These are phyloP conservation scores for Colletotrichum sp. DNA, from an alignment of 2,329 filamentous ascomycete genomes.

Conservation along the genomic window DNA sequence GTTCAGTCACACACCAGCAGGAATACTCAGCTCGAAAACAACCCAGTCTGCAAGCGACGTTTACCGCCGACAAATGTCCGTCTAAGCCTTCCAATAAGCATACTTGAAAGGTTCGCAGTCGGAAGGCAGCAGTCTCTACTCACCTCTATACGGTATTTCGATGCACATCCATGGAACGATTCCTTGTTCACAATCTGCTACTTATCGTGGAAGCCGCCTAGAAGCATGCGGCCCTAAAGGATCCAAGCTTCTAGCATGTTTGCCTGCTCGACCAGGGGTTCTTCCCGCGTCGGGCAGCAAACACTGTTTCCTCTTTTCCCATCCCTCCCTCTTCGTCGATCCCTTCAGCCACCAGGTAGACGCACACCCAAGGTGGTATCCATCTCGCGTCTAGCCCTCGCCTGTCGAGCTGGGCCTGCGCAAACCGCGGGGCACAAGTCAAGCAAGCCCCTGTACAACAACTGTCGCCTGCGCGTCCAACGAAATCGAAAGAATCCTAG, in stretches of 20 bases:
- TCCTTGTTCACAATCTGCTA: background rate
- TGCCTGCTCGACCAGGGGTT: background rate
- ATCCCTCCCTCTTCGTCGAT: background rate
- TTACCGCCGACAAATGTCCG: background rate
- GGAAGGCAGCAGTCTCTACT: background rate
- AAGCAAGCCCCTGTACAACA: background rate
- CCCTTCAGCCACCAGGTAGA: background rate
- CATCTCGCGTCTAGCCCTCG: background rate
- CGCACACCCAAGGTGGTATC: background rate
- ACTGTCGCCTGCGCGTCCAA: background rate
- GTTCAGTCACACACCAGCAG: background rate
- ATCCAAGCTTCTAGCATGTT: background rate
- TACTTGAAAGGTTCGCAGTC: background rate
- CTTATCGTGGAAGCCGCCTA: background rate
- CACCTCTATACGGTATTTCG: background rate
- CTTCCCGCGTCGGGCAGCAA: background rate
- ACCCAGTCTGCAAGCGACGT: background rate
- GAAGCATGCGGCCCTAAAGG: background rate
- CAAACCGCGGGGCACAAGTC: background rate
- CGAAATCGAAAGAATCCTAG: background rate
- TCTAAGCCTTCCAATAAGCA: background rate
- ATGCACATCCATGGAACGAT: background rate
- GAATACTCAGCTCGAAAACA: background rate
- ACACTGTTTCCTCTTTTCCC: background rate
- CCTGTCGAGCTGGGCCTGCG: background rate